Percentiles rank a stretch among this genome's conserved stretches.
Evolutionary conservation across 2,329 filamentous ascomycete genomes (phyloP).

Genomic region (Zasmidium angulare): DNA sequence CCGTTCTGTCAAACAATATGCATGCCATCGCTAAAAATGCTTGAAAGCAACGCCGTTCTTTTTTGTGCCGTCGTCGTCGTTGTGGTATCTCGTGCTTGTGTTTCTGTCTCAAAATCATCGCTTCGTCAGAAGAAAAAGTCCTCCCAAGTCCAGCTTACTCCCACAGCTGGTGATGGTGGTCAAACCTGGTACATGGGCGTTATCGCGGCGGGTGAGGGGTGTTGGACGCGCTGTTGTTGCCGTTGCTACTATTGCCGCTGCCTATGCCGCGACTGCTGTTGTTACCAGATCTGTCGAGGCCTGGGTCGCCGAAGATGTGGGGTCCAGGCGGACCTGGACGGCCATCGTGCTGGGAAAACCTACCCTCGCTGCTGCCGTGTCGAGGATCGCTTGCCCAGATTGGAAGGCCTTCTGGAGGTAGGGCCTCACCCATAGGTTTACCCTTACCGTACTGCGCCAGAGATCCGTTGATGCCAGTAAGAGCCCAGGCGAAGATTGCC

Average conservation of each 20-base stretch:
- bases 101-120: neutral
- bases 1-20: neutral
- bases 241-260: constrained; percentile 10
- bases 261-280: constrained; percentile 14
- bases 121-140: neutral
- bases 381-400: constrained; percentile 53
- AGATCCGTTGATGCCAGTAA: constrained; percentile 76
- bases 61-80: neutral
- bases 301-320: constrained; percentile 35
- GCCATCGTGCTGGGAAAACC: neutral
- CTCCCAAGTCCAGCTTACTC: neutral
- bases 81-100: neutral
- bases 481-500: constrained; percentile 82
- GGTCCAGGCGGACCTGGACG: constrained; percentile 12
- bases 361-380: constrained; percentile 1
- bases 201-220: constrained; percentile 11
- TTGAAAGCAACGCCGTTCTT: neutral
- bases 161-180: neutral
- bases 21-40: neutral
- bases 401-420: constrained; percentile 61
- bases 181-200: neutral
- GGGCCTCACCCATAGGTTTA: constrained; percentile 61
- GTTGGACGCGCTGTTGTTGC: constrained; percentile 10
- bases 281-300: constrained; percentile 24
- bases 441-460: constrained; percentile 65